Evolutionary conservation across 148 eudicot species (phyloP), one percentile per base, ranked within the genome.

Genomic region (Rheum nobile): DNA sequence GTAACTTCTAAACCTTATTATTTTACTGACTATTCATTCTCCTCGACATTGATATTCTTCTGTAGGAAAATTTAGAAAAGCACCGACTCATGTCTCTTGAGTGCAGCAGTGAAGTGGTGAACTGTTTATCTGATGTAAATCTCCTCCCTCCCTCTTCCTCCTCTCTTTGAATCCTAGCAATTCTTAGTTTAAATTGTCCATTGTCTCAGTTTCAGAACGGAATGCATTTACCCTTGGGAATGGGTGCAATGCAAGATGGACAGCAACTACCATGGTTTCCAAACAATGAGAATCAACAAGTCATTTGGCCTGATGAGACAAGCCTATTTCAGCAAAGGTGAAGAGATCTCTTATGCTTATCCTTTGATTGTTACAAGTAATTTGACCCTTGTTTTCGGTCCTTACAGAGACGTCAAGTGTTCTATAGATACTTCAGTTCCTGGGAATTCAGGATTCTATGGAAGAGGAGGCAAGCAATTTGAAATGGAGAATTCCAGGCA

Each of bases 191-290:
- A 22, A 41, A 75, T 47, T 59, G 17, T 67, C 41, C n/a, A 50
- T 8, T 57, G 13, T 71, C 69, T 32, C 92, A 94, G 98, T 88
- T 85, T 72, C 87, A 87, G 74, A 87, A 87, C 59, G 86, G 83
- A 68, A 81, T 91, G 85, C 87, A 88, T 77, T 79, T 87, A 71
- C 93, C 96, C 72, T 50, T 91, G 47, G 71, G 82, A 80, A 86
- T 90, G 83, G 80, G 79, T 74, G 77, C 79, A 77, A 75, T 76
- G 37, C 92, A 82, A 81, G 92, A 91, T 39, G 71, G 85, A 59
- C 94, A 88, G 77, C 75, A 80, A 7, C 69, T 85, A 39, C 75
- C 96, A 31, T 91, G 98, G 97, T 84, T 88, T 77, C 82, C 92
- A 9, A 73, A 81, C 79, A 81, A 76, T 74, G 88, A 91, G 41